These are phyloP conservation scores for Neolentinus lepideus DNA, from an alignment of 1,284 basidiomycete genomes.

Conservation along the genomic window DNA sequence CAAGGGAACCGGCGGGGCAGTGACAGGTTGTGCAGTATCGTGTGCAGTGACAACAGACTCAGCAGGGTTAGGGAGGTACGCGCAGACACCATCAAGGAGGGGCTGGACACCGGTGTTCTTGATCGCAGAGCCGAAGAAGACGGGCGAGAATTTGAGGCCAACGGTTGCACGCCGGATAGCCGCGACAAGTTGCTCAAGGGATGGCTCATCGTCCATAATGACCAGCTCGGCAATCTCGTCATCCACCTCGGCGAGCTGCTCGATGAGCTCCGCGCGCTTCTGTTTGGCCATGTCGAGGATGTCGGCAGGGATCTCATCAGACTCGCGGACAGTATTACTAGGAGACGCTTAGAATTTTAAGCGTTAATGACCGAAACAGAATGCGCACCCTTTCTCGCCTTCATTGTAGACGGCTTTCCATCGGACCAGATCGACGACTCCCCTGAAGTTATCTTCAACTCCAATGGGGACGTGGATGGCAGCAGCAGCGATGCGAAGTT, in stretches of 20 bases:
- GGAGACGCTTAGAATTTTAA: not conserved
- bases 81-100: conserved; percentile 90
- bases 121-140: conserved; percentile 95
- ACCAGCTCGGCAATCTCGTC: conserved; percentile 91
- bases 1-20: conserved; percentile 68
- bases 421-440: conserved; percentile 90
- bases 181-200: conserved; percentile 66
- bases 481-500: conserved; percentile 89
- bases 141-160: conserved; percentile 88
- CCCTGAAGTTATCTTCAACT: conserved; percentile 80
- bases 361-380: conserved; percentile 1
- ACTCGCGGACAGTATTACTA: conserved; percentile 77
- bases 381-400: conserved; percentile 84
- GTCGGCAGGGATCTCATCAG: conserved; percentile 82
- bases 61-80: conserved; percentile 90
- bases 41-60: conserved; percentile 80
- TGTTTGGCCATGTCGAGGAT: conserved; percentile 68
- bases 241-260: conserved; percentile 94
- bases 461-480: conserved; percentile 98
- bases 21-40: conserved; percentile 67
- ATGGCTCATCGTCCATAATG: conserved; percentile 79
- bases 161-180: conserved; percentile 91
- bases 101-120: conserved; percentile 98
- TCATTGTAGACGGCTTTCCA: conserved; percentile 96
- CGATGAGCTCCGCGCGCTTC: conserved; percentile 89